Evolutionary conservation across 1,284 basidiomycete genomes (phyloP), one percentile per base, ranked within the genome.

Genomic region (Trichosporon asahii): DNA sequence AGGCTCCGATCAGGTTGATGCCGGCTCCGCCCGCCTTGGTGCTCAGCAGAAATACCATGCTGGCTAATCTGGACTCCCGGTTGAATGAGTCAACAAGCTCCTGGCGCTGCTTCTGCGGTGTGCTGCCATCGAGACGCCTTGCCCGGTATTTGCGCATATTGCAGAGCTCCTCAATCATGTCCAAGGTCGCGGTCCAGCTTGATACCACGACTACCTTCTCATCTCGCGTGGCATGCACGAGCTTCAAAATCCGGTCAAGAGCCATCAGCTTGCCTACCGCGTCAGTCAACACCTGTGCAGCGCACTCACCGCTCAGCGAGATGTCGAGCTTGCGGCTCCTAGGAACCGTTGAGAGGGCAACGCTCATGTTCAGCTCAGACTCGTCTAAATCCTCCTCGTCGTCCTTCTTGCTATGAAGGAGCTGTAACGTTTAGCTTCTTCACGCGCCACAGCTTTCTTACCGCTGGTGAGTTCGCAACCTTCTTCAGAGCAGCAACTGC

Each of bases 21-120:
- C 96, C 96, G 21, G 95, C 92, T 27, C 96, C 96, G 21, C 96
- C 96, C 1, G 95, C 94, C 84, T 98, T 98, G 11, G 94, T 92
- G 78, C 94, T 97, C 63, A 99, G 85, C 21, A 99, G 85, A 79
- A 99, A 99, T 35, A 98, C 83, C 78, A 98, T 86, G 71, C 79
- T 79, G 9, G 80, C 72, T 5, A 74, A 66, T 23, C 77, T 72
- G 6, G 72, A n/a, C 25, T 71, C 71, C 14, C 75, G 67, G 53
- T 84, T 84, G 76, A 85, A 84, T 5, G 72, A 61, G 66, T 83
- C 79, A 1, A 82, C 83, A 9, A 79, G 68, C 27, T 76, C 90
- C 78, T 95, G 93, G 53, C 95, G 86, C 79, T 93, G 92, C 23
- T 88, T 86, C 29, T 90, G 87, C 0, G 91, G 88, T 0, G 94